phyloP scores from a whole-genome alignment of 2,329 filamentous ascomycete species.

The Penicillium sumatraense region DNA sequence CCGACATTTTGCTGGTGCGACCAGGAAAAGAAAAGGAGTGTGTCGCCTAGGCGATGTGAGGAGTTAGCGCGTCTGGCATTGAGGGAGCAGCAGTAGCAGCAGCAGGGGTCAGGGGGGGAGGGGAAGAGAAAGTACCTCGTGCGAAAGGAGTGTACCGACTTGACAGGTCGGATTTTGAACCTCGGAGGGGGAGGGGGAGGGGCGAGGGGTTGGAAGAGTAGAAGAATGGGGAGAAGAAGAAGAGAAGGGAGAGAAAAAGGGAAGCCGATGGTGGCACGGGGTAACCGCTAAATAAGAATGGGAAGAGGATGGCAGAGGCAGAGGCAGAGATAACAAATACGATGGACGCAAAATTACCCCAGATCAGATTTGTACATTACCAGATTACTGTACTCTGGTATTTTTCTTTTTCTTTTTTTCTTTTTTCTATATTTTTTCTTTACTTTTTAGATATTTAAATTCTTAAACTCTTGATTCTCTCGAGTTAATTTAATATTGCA shows the following conservation, averaged over 20 bases:
- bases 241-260: constrained; percentile 9
- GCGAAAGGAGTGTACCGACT: constrained; percentile 17
- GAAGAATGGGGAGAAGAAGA: constrained; percentile 11
- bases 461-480: background rate
- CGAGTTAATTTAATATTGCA: background rate
- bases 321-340: constrained; percentile 1
- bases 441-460: background rate
- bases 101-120: constrained; percentile 1
- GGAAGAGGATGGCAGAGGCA: background rate
- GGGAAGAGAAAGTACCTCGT: constrained; percentile 12
- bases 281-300: constrained; percentile 32
- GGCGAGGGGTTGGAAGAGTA: constrained; percentile 8
- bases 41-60: constrained; percentile 23
- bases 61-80: constrained; percentile 16
- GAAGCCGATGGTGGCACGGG: background rate
- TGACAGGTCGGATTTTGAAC: constrained; percentile 8
- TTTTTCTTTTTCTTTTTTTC: background rate
- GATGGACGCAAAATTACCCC: background rate
- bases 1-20: constrained; percentile 41
- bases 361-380: background rate
- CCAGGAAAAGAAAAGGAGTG: constrained; percentile 19
- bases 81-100: no score
- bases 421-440: background rate
- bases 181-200: background rate
- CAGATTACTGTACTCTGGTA: background rate